Evolutionary conservation across 805 yeast species (phyloP).

Genomic region (Kurtzmaniella cleridarum): DNA sequence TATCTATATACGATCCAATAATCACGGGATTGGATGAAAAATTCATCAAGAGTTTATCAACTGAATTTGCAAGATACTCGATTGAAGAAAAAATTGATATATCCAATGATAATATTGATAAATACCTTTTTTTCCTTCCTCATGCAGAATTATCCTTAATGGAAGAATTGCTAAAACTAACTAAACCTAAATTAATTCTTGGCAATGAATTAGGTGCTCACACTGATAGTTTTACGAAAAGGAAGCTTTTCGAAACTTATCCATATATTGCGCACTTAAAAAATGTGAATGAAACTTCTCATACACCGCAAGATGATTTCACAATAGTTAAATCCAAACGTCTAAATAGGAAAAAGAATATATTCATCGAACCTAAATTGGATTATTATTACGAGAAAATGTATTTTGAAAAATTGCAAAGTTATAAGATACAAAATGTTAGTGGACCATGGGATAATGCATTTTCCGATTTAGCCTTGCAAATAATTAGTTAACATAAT

Average conservation of each 20-base stretch:
- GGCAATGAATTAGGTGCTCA: constrained; percentile 51
- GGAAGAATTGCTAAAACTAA: constrained; percentile 27
- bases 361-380: constrained; percentile 24
- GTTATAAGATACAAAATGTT: constrained; percentile 15
- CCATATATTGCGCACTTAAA: constrained; percentile 39
- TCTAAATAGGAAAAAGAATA: constrained; percentile 16
- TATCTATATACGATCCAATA: constrained; percentile 63
- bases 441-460: constrained; percentile 46
- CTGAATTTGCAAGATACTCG: too few species aligned
- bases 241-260: constrained; percentile 38
- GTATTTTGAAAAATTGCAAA: constrained; percentile 24
- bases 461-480: constrained; percentile 49
- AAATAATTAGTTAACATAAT: constrained; percentile 12
- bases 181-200: constrained; percentile 35
- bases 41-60: constrained; percentile 13
- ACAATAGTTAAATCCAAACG: not conserved
- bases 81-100: too few species aligned
- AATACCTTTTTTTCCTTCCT: constrained; percentile 53
- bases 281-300: constrained; percentile 13
- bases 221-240: constrained; percentile 46
- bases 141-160: constrained; percentile 65
- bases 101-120: too few species aligned
- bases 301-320: not conserved
- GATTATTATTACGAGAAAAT: constrained; percentile 22
- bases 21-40: constrained; percentile 43